Evolutionary conservation across 2,329 filamentous ascomycete species (phyloP).

Genomic region (Aspergillus oerlinghausenensis): DNA sequence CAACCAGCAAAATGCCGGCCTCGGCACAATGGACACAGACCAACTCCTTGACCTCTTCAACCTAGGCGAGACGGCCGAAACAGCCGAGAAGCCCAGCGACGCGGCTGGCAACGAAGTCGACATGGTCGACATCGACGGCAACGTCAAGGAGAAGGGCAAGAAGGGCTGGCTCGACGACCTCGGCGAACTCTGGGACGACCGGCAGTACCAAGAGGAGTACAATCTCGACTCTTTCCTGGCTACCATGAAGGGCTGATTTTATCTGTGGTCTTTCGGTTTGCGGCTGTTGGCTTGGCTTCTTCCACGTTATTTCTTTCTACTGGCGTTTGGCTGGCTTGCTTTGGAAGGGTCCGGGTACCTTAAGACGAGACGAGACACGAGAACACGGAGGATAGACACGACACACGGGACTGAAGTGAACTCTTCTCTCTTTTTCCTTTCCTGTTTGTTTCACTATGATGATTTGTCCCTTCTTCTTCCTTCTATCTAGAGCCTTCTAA

Average conservation of each 20-base stretch:
- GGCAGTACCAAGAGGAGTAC: conserved; percentile 97
- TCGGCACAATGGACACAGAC: conserved; percentile 96
- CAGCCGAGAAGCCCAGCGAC: conserved; percentile 56
- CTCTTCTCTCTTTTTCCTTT: background rate
- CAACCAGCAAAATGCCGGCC: conserved; percentile 95
- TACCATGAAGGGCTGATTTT: conserved; percentile 66
- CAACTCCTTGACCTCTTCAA: conserved; percentile 97
- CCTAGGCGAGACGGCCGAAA: conserved; percentile 64
- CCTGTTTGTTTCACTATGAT: background rate
- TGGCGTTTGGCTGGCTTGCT: conserved; percentile 1
- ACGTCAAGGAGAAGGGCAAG: conserved; percentile 90
- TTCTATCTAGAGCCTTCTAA: background rate
- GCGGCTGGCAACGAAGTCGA: conserved; percentile 57
- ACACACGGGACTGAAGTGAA: background rate
- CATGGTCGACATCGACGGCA: conserved; percentile 89
- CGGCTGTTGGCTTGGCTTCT: background rate
- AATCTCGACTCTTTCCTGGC: conserved; percentile 93
- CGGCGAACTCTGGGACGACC: conserved; percentile 94
- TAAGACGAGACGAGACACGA: background rate
- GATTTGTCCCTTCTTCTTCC: background rate
- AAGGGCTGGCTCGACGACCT: conserved; percentile 94
- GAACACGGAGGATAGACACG: conserved; percentile 5
- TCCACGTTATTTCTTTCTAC: background rate
- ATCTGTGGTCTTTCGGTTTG: too few relatives aligned
- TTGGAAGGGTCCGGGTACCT: background rate